Percentiles rank a stretch among this genome's conserved stretches.
Evolutionary conservation across 2,329 filamentous ascomycete genomes (phyloP).

Genomic region (Allantophomopsis cytisporea): DNA sequence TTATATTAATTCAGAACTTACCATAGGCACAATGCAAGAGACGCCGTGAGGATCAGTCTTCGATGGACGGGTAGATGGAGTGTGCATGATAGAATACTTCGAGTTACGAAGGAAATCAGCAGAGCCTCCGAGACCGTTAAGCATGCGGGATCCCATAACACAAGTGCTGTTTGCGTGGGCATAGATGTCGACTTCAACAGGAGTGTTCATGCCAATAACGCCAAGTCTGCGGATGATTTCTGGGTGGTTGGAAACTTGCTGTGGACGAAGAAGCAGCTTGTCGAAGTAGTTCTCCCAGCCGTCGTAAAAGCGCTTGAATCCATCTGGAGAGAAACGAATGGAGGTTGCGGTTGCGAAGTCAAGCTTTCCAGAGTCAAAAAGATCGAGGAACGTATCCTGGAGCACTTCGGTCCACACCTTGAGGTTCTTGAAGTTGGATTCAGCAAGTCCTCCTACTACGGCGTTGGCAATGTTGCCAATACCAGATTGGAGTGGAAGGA

Average conservation of each 20-base stretch:
- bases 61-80: conserved; percentile 64
- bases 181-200: conserved; percentile 89
- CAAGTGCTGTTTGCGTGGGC: conserved; percentile 86
- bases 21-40: conserved; percentile 85
- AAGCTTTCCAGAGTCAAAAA: conserved; percentile 77
- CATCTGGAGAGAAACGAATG: conserved; percentile 81
- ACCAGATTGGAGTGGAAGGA: conserved; percentile 73
- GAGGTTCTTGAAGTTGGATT: conserved; percentile 74
- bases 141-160: conserved; percentile 79
- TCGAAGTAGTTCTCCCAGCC: conserved; percentile 69
- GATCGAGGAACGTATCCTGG: conserved; percentile 84
- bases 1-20: no score
- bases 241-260: conserved; percentile 78
- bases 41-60: conserved; percentile 76
- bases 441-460: conserved; percentile 69
- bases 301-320: conserved; percentile 83
- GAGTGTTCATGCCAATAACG: conserved; percentile 90
- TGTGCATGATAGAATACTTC: conserved; percentile 92
- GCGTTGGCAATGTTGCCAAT: conserved; percentile 93
- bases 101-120: conserved; percentile 68
- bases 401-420: conserved; percentile 92
- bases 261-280: conserved; percentile 76
- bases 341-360: conserved; percentile 86
- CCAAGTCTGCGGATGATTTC: conserved; percentile 82
- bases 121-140: conserved; percentile 72